Evolutionary conservation across 208 protist genomes (phyloP), one percentile per base, ranked within the genome.

Genomic region (Wallacemonas sp.): DNA sequence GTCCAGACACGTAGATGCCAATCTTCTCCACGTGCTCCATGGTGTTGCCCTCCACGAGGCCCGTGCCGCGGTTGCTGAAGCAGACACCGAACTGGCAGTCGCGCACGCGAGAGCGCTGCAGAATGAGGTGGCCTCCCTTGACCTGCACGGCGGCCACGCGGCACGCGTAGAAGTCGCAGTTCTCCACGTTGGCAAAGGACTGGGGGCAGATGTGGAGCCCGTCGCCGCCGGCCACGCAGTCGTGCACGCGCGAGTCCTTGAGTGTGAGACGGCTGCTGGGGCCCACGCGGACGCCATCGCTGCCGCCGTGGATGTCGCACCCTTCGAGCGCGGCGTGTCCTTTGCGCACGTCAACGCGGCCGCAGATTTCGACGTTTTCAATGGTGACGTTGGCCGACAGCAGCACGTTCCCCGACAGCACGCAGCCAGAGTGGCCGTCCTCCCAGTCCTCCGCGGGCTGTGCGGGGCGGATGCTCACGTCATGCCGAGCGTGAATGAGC

Each of bases 81-180:
- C 77, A 94, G 3, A 94, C 59, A 46, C 91, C 91, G 71, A 93
- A 94, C 22, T 72, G 48, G 61, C 74, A 87, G 73, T 92, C 87
- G 25, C 86, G 88, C 46, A 96, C 79, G 52, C 87, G 84, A 70
- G 87, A 90, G 46, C 77, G 77, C 12, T 69, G 71, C 26, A 89
- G 38, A 0, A 74, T 50, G 2, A 90, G 80, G 18, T 29, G 10
- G 12, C 77, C 86, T 50, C 71, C 65, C 22, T 88, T 68, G 12
- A 74, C 81, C 20, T 93, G 86, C 2, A 96, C 63, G 14, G 82
- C 88, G 65, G 91, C 89, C 8, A 96, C 88, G 52, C 91, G 86
- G 70, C 84, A 92, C 32, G 89, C 84, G 65, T 90, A 89, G 61
- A 96, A 81, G 66, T 96, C 91, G 10, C 74, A 89, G 59, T 96